Conservation (phyloP, 805 yeast species). For the Saturnispora dispora region DNA sequence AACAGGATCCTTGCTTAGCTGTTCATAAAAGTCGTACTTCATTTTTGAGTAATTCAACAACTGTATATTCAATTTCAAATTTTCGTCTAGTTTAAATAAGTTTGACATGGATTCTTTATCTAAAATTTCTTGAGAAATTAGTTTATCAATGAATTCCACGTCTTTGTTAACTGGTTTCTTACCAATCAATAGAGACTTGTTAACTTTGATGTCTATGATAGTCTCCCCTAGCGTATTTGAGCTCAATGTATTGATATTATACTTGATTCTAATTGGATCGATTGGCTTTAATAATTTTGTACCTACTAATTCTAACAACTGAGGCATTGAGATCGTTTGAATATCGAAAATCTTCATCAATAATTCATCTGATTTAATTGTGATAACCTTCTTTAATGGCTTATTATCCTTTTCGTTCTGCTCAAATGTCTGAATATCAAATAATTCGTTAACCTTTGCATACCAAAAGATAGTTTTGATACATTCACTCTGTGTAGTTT, state of each 20-base stretch:
- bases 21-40: constrained; percentile 70
- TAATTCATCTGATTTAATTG: constrained; percentile 35
- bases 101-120: constrained; percentile 36
- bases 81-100: constrained; percentile 27
- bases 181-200: constrained; percentile 29
- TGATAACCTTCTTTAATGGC: constrained; percentile 16
- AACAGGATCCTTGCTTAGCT: constrained; percentile 69
- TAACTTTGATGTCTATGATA: constrained; percentile 65
- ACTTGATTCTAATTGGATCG: constrained; percentile 70
- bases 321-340: constrained; percentile 56
- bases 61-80: constrained; percentile 39
- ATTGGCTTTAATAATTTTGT: constrained; percentile 65
- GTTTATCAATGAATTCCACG: constrained; percentile 33
- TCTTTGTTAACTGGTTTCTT: constrained; percentile 29
- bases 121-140: constrained; percentile 35
- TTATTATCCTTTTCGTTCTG: constrained; percentile 5
- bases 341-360: constrained; percentile 38
- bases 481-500: constrained; percentile 80
- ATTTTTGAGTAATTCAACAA: constrained; percentile 47
- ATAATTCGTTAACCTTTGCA: constrained; percentile 29
- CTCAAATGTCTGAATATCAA: constrained; percentile 25
- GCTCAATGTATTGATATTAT: constrained; percentile 65
- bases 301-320: constrained; percentile 57
- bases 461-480: constrained; percentile 33
- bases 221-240: constrained; percentile 75